These are phyloP conservation scores for Nicotiana attenuata DNA, from an alignment of 257 asterid genomes.

Conservation along the genomic window DNA sequence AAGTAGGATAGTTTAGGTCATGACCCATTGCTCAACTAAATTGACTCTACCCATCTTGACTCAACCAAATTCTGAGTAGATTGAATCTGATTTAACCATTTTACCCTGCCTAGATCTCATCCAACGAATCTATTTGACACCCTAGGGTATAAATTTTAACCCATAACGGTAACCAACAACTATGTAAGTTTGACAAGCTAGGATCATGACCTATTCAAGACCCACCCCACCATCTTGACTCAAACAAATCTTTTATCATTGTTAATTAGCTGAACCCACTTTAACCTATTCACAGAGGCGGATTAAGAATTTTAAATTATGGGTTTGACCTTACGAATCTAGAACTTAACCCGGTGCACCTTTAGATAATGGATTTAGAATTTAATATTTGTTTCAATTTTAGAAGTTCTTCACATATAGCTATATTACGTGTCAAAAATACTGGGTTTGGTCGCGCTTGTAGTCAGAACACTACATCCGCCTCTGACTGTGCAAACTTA, in stretches of 20 bases:
- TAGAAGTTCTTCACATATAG: too few species aligned
- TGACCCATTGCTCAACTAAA: too few species aligned
- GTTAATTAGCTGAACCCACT: neutral
- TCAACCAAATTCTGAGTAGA: neutral
- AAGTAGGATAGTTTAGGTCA: neutral
- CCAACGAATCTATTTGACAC: neutral
- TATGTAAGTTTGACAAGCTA: neutral
- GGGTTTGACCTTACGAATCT: too few species aligned
- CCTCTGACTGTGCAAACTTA: neutral
- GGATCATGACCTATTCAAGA: neutral
- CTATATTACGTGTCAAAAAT: too few species aligned
- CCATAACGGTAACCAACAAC: neutral
- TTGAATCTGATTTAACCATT: neutral
- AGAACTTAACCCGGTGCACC: too few species aligned
- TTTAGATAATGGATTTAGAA: too few species aligned
- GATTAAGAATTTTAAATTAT: too few species aligned
- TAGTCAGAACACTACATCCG: too few species aligned
- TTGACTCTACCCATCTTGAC: neutral
- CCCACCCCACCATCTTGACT: neutral
- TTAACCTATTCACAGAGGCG: neutral
- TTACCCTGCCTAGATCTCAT: neutral
- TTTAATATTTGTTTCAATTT: too few species aligned
- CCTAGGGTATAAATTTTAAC: neutral
- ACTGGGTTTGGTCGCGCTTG: too few species aligned
- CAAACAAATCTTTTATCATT: neutral